Conservation (phyloP, 164 flowering plant species). For the Santalum album region DNA sequence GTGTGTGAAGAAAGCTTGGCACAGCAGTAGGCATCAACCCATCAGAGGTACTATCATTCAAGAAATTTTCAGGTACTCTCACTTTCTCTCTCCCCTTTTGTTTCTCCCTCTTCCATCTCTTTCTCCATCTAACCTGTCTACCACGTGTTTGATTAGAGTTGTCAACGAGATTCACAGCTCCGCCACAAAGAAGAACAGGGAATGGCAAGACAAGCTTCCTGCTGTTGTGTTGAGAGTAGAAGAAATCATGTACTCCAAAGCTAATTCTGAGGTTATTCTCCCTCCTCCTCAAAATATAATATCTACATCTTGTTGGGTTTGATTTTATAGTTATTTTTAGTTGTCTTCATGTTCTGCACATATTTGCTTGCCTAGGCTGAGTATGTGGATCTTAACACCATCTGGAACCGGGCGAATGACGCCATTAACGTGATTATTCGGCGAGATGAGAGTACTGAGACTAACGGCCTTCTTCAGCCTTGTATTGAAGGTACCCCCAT, state of each 20-base stretch:
- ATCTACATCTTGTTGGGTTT: neutral
- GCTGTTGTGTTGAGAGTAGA: neutral
- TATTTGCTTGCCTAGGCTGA: neutral
- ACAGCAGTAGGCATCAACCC: constrained; percentile 3
- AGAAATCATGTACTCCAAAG: constrained; percentile 5
- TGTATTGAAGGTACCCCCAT: constrained; percentile 2
- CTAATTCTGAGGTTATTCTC: constrained; percentile 4
- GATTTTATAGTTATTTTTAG: neutral
- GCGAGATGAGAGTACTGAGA: constrained; percentile 2
- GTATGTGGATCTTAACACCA: neutral
- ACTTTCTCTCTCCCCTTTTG: neutral
- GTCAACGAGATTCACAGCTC: constrained; percentile 3
- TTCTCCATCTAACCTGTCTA: neutral
- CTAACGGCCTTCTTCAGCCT: neutral
- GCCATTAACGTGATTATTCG: constrained; percentile 2
- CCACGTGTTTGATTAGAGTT: constrained; percentile 1
- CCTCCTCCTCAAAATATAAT: neutral
- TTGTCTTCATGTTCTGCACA: neutral
- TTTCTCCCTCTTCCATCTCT: neutral
- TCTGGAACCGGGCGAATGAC: neutral
- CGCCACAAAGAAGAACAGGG: constrained; percentile 2
- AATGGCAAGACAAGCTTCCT: constrained; percentile 5
- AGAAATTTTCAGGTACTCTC: constrained; percentile 3
- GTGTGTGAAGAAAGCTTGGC: constrained; percentile 4
- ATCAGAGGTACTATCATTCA: constrained; percentile 4